Conservation (phyloP, 225 moss, liverwort and hornwort genomes). For the Bryum argenteum region DNA sequence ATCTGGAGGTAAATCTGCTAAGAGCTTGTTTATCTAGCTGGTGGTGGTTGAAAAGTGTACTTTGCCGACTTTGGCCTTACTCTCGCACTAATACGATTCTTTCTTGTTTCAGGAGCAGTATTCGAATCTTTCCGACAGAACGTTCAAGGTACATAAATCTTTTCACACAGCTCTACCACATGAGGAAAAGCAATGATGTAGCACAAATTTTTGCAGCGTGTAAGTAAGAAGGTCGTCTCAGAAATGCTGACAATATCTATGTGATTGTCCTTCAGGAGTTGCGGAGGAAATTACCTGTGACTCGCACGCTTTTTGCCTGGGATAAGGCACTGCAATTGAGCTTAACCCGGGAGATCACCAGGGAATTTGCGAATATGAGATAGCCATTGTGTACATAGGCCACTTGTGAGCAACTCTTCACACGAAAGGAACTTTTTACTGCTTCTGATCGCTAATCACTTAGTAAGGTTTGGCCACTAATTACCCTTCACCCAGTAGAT, state of each 20-base stretch:
- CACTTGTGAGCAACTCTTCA: constrained; percentile 25
- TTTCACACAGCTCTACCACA: neutral
- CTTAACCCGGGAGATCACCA: constrained; percentile 66
- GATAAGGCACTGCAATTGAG: constrained; percentile 92
- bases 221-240: neutral
- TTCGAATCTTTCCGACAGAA: constrained; percentile 82
- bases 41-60: neutral
- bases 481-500: constrained; percentile 18
- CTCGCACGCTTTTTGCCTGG: constrained; percentile 95
- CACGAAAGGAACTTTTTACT: constrained; percentile 19
- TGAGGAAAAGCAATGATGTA: neutral
- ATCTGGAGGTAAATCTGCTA: constrained; percentile 50
- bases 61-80: constrained; percentile 16
- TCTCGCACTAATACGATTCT: constrained; percentile 7
- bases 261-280: constrained; percentile 65
- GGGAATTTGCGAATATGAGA: constrained; percentile 55
- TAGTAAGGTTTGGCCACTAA: constrained; percentile 31
- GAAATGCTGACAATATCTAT: constrained; percentile 3
- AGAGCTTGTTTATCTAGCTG: constrained; percentile 19
- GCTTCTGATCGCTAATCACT: constrained; percentile 36
- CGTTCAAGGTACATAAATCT: constrained; percentile 73
- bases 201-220: neutral
- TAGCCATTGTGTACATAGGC: constrained; percentile 48
- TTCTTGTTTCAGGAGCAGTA: constrained; percentile 68
- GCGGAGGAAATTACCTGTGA: constrained; percentile 89